Percentiles rank a stretch among this genome's conserved stretches.
Evolutionary conservation across 202 grass and related monocot genomes (phyloP).

Genomic region (Saccharum hybrid): DNA sequence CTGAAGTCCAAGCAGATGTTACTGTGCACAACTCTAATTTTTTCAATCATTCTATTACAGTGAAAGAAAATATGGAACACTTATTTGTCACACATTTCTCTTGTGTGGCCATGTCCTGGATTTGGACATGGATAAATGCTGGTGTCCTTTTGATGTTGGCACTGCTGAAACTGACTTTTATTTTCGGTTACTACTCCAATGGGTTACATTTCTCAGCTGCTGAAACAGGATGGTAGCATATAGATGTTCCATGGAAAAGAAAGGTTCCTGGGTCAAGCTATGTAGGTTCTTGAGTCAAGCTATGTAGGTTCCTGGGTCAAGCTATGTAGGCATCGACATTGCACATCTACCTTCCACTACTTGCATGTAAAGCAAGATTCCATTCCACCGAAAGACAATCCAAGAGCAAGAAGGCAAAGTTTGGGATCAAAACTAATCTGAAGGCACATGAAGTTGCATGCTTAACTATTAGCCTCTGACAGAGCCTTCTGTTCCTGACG

Average conservation of each 20-base stretch:
- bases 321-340: neutral
- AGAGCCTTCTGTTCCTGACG: neutral
- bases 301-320: neutral
- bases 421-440: neutral
- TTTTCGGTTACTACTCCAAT: conserved; percentile 10
- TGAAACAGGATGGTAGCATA: neutral
- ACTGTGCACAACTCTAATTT: neutral
- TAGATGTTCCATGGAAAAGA: neutral
- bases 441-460: conserved; percentile 4
- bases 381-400: neutral
- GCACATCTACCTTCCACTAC: neutral
- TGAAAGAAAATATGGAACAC: neutral
- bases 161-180: conserved; percentile 7
- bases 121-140: conserved; percentile 11
- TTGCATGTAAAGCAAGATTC: neutral
- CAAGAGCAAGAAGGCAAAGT: conserved; percentile 12
- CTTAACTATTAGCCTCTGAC: neutral
- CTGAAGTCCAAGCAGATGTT: conserved; percentile 27
- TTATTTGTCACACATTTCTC: conserved; percentile 12
- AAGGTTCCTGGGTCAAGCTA: neutral
- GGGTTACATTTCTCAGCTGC: neutral
- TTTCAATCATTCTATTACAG: conserved; percentile 23
- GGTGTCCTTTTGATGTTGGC: neutral
- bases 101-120: conserved; percentile 15
- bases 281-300: neutral